Percentiles rank a stretch among this genome's conserved stretches.
These are phyloP conservation scores for Acer yangbiense DNA, from an alignment of 345 rosid genomes.

Conservation along the genomic window DNA sequence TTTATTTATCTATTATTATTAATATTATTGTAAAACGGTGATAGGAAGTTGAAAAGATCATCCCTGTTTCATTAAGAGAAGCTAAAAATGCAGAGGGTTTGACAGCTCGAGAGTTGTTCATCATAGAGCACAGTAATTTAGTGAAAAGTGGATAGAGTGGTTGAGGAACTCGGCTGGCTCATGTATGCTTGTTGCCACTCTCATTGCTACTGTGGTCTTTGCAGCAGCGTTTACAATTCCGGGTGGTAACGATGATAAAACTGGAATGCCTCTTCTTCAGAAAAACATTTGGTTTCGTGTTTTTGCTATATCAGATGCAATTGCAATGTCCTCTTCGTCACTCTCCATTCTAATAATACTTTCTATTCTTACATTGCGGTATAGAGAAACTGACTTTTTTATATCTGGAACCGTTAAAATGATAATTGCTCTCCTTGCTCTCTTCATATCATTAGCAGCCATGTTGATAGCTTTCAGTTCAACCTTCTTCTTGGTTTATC, in stretches of 20 bases:
- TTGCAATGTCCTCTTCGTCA: background rate
- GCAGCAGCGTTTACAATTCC: constrained; percentile 9
- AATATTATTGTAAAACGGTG: background rate
- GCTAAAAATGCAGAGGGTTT: background rate
- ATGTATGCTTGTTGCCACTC: constrained; percentile 23
- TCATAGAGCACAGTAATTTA: background rate
- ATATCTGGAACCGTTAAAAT: background rate
- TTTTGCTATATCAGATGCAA: constrained; percentile 7
- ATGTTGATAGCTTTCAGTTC: constrained; percentile 5
- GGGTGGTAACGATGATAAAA: background rate
- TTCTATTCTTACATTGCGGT: background rate
- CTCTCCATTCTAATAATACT: constrained; percentile 7
- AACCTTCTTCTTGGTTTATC: background rate
- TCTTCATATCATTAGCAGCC: constrained; percentile 3
- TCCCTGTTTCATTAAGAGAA: background rate
- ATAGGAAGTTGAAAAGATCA: background rate
- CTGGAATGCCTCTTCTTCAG: background rate
- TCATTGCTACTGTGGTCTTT: constrained; percentile 9
- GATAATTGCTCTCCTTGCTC: background rate
- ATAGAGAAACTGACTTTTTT: constrained; percentile 1
- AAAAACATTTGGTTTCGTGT: background rate
- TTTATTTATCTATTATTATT: no score
- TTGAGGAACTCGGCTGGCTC: constrained; percentile 4
- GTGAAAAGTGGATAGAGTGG: constrained; percentile 17
- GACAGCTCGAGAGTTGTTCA: constrained; percentile 5